These are phyloP conservation scores for Cylindrodendrum hubeiense DNA, from an alignment of 2,329 filamentous ascomycete species.

Conservation along the genomic window DNA sequence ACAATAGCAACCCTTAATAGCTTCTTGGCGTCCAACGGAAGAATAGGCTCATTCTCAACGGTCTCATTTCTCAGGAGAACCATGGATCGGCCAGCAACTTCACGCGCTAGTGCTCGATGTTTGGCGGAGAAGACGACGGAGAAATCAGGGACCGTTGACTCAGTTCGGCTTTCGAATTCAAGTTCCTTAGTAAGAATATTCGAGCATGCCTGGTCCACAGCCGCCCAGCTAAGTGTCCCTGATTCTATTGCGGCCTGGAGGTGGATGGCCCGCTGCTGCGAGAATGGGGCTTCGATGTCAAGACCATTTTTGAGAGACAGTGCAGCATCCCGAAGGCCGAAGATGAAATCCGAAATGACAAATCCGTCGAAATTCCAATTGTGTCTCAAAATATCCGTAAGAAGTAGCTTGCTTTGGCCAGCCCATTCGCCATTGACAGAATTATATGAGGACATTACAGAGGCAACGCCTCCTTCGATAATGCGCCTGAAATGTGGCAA, in stretches of 20 bases:
- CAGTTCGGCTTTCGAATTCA: background rate
- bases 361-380: constrained; percentile 36
- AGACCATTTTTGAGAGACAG: constrained; percentile 36
- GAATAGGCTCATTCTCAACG: background rate
- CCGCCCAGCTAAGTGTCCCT: background rate
- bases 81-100: constrained; percentile 33
- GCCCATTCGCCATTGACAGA: constrained; percentile 35
- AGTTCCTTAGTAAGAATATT: constrained; percentile 27
- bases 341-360: constrained; percentile 34
- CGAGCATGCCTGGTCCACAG: constrained; percentile 19
- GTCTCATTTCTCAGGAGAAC: constrained; percentile 36
- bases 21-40: constrained; percentile 7
- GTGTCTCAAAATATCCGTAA: constrained; percentile 29
- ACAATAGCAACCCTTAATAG: constrained; percentile 28
- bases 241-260: constrained; percentile 10
- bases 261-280: constrained; percentile 16
- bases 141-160: background rate
- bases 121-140: constrained; percentile 33
- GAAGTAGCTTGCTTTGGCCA: constrained; percentile 33
- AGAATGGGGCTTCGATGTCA: constrained; percentile 38
- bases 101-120: constrained; percentile 30
- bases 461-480: constrained; percentile 30
- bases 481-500: constrained; percentile 35
- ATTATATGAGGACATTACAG: constrained; percentile 38
- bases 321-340: constrained; percentile 29